Evolutionary conservation across 2,329 filamentous ascomycete genomes (phyloP).

Genomic region (Penicillium sp.): DNA sequence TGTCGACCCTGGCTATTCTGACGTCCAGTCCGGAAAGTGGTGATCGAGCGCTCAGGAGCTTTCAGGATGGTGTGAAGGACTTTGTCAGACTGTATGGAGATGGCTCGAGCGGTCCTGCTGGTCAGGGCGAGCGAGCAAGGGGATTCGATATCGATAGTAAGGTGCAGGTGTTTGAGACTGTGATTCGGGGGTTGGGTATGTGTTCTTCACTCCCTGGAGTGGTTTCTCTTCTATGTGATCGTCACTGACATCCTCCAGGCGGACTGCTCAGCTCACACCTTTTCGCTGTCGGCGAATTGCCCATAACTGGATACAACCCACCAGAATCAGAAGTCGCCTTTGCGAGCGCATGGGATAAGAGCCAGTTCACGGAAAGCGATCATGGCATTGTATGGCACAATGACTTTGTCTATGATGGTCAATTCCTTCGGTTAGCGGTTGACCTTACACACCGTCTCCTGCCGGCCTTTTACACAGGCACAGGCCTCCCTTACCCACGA

Average conservation of each 20-base stretch:
- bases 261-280: constrained; percentile 90
- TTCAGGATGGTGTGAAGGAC: constrained; percentile 75
- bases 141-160: constrained; percentile 97
- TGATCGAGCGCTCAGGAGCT: constrained; percentile 67
- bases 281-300: constrained; percentile 87
- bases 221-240: background rate
- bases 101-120: constrained; percentile 67
- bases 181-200: constrained; percentile 73
- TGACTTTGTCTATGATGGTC: constrained; percentile 81
- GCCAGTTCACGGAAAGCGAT: constrained; percentile 18
- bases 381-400: constrained; percentile 68
- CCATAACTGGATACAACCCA: constrained; percentile 76
- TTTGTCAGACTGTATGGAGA: constrained; percentile 86
- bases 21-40: constrained; percentile 64
- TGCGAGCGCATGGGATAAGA: constrained; percentile 46
- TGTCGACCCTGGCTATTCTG: constrained; percentile 90
- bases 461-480: constrained; percentile 88
- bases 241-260: constrained; percentile 47
- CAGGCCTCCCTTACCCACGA: constrained; percentile 89
- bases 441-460: constrained; percentile 83
- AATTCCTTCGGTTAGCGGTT: constrained; percentile 82
- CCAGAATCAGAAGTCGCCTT: constrained; percentile 36
- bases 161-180: constrained; percentile 97
- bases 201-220: background rate
- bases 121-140: constrained; percentile 69